Base-by-base conservation (phyloP, 1,284 basidiomycete species). In the Heterobasidion annosum region DNA sequence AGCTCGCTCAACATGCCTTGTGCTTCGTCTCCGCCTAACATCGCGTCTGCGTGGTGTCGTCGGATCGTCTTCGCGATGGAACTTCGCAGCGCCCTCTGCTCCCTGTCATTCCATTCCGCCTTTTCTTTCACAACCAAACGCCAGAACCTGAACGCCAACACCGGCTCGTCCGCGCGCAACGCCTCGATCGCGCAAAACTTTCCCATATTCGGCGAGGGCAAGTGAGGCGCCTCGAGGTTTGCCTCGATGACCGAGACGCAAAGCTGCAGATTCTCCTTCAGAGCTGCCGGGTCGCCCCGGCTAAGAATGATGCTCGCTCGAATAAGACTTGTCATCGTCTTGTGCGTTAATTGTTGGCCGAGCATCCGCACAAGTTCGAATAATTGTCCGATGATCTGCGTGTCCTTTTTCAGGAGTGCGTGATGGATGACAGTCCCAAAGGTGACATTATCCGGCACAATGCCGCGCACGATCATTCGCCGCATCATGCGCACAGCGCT, bases 141-240 rank as follows among this genome's bases (percentile, higher is more conserved):
- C 85, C 85, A 88, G 64, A 85, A 85, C 48, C 67, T 63, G 68
- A 73, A 84, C 3, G 82, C 85, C 67, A 79, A 65, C 56, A 59
- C 59, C 0, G 79, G 73, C 42, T 81, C 73, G 16, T 72, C 65
- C 35, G 73, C 70, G 37, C 69, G 67, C 56, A 88, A 64, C 33
- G 81, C 75, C 16, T 72, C 71, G n/a, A 61, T 62, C 34, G 83
- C 72, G 57, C 82, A 77, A 60, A 72, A 71, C 59, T 73, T 75
- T 13, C 78, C 83, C 61, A 76, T 69, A 43, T 73, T 68, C 34
- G 73, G 67, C 34, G 79, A 72, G 48, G 71, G 67, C 34, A 74
- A 61, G 25, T 70, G 61, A 16, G 67, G 67, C 55, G 69, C 52
- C 34, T 70, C 62, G 34, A 66, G 60, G 54, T 77, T 66, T 25